Percentiles rank a stretch among this genome's conserved stretches.
These are phyloP conservation scores for Psilocybe tampanensis DNA, from an alignment of 768 basidiomycete species.

Conservation along the genomic window DNA sequence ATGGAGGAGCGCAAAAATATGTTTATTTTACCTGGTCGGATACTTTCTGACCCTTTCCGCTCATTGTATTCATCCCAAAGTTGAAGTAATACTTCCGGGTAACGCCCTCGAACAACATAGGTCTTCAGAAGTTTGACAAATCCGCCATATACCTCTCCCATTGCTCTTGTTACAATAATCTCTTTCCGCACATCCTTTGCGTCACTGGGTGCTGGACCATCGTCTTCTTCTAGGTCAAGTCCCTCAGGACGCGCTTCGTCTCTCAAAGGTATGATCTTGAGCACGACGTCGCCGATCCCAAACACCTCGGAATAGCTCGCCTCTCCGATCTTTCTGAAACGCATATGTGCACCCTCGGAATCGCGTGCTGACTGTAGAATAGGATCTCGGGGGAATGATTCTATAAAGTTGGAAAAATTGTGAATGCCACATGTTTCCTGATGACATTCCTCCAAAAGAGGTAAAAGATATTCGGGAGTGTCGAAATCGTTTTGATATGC, in stretches of 20 bases:
- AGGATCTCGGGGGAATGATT: slow-evolving; percentile 76
- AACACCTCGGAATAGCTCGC: slow-evolving; percentile 98
- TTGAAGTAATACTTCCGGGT: slow-evolving; percentile 76
- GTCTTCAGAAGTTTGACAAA: slow-evolving; percentile 84
- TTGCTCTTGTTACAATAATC: slow-evolving; percentile 71
- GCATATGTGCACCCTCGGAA: slow-evolving; percentile 20
- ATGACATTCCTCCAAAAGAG: slow-evolving; percentile 71
- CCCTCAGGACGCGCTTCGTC: slow-evolving; percentile 39
- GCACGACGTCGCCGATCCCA: slow-evolving; percentile 84
- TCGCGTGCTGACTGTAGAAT: slow-evolving; percentile 44
- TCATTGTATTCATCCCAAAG: slow-evolving; percentile 88
- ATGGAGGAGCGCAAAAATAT: no score
- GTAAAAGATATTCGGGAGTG: slow-evolving; percentile 56
- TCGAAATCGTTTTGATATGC: slow-evolving; percentile 26
- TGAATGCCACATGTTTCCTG: slow-evolving; percentile 63
- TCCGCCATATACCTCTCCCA: slow-evolving; percentile 76
- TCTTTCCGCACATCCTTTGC: slow-evolving; percentile 80
- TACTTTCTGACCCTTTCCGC: slow-evolving; percentile 77
- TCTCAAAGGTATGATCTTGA: slow-evolving; percentile 84
- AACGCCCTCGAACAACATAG: slow-evolving; percentile 84
- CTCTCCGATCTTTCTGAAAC: slow-evolving; percentile 89
- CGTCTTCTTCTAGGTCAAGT: slow-evolving; percentile 35
- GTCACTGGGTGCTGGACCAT: slow-evolving; percentile 71
- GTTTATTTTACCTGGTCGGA: slow-evolving; percentile 72
- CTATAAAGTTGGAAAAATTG: slow-evolving; percentile 84